Conservation (phyloP, 1,284 basidiomycete species). For the Ganoderma lucidum region DNA sequence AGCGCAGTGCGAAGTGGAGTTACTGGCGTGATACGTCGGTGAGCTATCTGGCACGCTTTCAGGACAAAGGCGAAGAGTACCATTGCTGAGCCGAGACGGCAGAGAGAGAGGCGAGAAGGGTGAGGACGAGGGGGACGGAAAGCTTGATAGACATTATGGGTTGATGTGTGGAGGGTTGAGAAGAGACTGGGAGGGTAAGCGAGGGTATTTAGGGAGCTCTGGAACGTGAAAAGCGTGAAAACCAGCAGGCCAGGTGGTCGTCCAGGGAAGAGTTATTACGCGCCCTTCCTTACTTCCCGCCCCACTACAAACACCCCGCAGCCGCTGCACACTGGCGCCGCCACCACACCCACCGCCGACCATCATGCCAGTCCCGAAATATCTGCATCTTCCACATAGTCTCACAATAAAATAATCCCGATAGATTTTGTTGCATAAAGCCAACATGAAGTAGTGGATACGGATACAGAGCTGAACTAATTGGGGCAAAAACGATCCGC, state of each 20-base stretch:
- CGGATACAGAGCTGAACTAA: background rate
- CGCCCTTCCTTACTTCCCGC: background rate
- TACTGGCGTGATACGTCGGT: conserved; percentile 47
- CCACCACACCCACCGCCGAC: background rate
- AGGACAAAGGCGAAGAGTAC: conserved; percentile 11
- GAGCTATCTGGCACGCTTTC: background rate
- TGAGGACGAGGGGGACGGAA: conserved; percentile 26
- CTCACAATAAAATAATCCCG: too few species aligned
- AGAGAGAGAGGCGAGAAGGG: conserved; percentile 28
- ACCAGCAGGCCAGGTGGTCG: conserved; percentile 31
- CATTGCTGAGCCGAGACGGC: conserved; percentile 32
- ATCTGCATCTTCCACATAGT: too few species aligned
- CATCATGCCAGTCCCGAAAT: too few species aligned
- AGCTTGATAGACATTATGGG: conserved; percentile 31
- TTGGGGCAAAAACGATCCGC: background rate
- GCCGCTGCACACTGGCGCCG: too few species aligned
- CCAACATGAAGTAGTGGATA: background rate
- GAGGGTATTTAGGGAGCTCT: conserved; percentile 15
- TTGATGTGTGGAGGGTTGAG: conserved; percentile 20
- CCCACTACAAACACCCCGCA: background rate
- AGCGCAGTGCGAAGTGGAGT: conserved; percentile 61
- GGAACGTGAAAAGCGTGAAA: conserved; percentile 20
- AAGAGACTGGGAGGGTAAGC: conserved; percentile 14
- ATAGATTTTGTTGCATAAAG: too few species aligned
- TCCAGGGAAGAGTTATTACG: conserved; percentile 21